Conservation (phyloP, 2,329 filamentous ascomycete genomes). For the Pseudocercospora pini-densiflorae region DNA sequence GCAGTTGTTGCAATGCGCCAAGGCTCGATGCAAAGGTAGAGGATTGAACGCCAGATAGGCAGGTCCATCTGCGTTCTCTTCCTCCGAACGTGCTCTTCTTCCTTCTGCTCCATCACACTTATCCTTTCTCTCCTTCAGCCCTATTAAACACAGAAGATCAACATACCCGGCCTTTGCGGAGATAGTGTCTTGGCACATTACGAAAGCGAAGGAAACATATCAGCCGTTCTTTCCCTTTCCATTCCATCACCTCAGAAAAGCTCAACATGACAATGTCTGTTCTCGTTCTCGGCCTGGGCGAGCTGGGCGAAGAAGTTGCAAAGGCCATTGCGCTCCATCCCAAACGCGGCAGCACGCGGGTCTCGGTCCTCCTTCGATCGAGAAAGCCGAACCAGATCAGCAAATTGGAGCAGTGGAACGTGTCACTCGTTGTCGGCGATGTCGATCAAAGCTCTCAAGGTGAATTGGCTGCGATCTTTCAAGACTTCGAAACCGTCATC, state of each 20-base stretch:
- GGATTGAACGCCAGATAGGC: no score
- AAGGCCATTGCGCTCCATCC: conserved; percentile 56
- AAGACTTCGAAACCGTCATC: conserved; percentile 59
- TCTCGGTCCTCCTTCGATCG: conserved; percentile 58
- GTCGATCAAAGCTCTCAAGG: conserved; percentile 39
- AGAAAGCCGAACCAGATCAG: conserved; percentile 39
- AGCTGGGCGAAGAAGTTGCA: conserved; percentile 65
- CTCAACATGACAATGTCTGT: conserved; percentile 39
- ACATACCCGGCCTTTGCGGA: conserved; percentile 4
- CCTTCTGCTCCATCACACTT: no score
- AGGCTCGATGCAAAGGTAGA: no score
- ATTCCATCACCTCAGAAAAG: neutral
- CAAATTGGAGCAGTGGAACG: conserved; percentile 30
- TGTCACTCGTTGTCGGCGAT: conserved; percentile 54
- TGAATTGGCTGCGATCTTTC: conserved; percentile 42
- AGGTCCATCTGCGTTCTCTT: no score
- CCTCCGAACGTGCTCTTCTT: no score
- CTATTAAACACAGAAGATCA: neutral
- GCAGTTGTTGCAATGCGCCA: no score
- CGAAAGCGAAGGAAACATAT: neutral
- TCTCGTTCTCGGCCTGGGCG: conserved; percentile 69
- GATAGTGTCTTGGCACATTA: conserved; percentile 6
- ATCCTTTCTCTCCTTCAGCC: neutral
- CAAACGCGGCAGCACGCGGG: conserved; percentile 39
- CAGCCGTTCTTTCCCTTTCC: neutral